Evolutionary conservation across 2,329 filamentous ascomycete genomes (phyloP).

Genomic region (Pseudohalonectria lignicola): DNA sequence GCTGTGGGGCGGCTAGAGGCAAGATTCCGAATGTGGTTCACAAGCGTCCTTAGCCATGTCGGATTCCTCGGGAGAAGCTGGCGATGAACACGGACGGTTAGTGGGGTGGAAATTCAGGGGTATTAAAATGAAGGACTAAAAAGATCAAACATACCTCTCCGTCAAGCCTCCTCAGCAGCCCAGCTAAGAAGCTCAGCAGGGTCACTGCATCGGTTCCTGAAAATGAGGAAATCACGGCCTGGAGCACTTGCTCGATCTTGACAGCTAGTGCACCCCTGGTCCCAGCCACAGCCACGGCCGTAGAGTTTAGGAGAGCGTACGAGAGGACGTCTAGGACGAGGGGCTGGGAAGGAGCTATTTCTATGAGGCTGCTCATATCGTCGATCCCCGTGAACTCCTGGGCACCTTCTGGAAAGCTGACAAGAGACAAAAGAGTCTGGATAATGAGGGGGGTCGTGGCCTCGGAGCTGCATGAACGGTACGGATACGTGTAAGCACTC

Average conservation of each 20-base stretch:
- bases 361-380: conserved; percentile 43
- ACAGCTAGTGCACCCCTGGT: conserved; percentile 17
- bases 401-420: conserved; percentile 39
- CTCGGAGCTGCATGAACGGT: conserved; percentile 26
- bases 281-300: conserved; percentile 15
- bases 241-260: conserved; percentile 36
- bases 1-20: conserved; percentile 43
- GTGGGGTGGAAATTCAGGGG: no score
- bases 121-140: no score
- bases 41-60: conserved; percentile 38
- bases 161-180: conserved; percentile 37
- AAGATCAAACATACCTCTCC: not conserved
- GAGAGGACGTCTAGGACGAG: conserved; percentile 43
- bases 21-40: conserved; percentile 38
- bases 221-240: conserved; percentile 39
- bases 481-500: not conserved
- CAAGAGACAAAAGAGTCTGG: conserved; percentile 45
- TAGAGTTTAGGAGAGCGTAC: conserved; percentile 44
- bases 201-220: conserved; percentile 49
- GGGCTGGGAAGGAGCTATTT: conserved; percentile 42
- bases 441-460: conserved; percentile 42
- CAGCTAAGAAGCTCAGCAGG: conserved; percentile 44
- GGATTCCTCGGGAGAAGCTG: conserved; percentile 38
- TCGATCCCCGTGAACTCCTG: conserved; percentile 32
- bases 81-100: conserved; percentile 2